A percentile compares a stretch with the other conserved stretches of the same genome.
Conservation (phyloP, 2,329 filamentous ascomycete species). For the Capronia epimyces region DNA sequence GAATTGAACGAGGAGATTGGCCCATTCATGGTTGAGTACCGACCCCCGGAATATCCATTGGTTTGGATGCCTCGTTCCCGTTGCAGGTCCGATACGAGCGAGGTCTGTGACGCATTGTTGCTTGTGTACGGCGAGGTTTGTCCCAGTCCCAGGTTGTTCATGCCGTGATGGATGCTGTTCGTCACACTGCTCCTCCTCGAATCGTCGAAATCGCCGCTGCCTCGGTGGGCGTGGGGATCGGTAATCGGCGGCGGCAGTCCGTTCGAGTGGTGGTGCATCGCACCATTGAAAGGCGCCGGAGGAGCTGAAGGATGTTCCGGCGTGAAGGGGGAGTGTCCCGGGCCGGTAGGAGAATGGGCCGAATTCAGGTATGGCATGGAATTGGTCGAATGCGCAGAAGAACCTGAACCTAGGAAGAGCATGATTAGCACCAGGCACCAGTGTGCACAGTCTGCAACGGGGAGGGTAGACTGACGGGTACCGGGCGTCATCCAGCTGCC, state of each 20-base stretch:
- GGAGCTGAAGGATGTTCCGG: slow-evolving; percentile 38
- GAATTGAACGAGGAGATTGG: slow-evolving; percentile 39
- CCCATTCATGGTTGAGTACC: slow-evolving; percentile 37
- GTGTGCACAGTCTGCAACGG: slow-evolving; percentile 25
- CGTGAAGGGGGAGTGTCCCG: slow-evolving; percentile 40
- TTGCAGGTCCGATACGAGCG: slow-evolving; percentile 42
- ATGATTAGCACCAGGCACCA: slow-evolving; percentile 4
- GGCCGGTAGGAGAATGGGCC: slow-evolving; percentile 42
- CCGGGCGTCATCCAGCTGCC: slow-evolving; percentile 57
- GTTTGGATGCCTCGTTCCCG: slow-evolving; percentile 40
- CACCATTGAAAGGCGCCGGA: slow-evolving; percentile 38
- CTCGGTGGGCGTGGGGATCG: slow-evolving; percentile 45
- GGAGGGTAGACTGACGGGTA: slow-evolving; percentile 43
- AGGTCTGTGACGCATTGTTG: slow-evolving; percentile 41
- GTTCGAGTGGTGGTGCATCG: slow-evolving; percentile 37
- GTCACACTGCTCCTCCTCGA: slow-evolving; percentile 48
- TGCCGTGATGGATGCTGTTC: slow-evolving; percentile 47
- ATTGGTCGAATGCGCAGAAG: slow-evolving; percentile 46
- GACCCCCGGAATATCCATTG: slow-evolving; percentile 37
- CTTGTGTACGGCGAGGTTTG: slow-evolving; percentile 43
- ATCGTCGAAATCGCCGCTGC: slow-evolving; percentile 41
- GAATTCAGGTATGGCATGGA: slow-evolving; percentile 43
- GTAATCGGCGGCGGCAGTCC: slow-evolving; percentile 54
- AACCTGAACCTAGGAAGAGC: slow-evolving; percentile 34
- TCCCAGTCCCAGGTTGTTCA: slow-evolving; percentile 45